phyloP scores from a whole-genome alignment of 192 early-diverging fungal species.

The Coemansia sp. region DNA sequence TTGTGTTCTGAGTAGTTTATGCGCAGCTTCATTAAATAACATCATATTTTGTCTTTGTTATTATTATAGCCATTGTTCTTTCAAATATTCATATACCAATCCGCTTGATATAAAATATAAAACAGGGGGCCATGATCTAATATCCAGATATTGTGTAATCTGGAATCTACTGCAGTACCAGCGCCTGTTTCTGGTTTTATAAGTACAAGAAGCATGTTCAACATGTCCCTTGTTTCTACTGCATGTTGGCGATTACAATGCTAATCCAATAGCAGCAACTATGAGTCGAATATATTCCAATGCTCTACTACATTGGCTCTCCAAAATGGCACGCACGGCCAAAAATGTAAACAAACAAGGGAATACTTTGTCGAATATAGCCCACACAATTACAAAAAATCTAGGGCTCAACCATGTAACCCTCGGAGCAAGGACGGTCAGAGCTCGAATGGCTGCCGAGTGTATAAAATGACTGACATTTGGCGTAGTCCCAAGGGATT shows the following conservation, averaged over 20 bases:
- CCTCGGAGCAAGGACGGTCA: neutral
- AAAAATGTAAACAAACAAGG: neutral
- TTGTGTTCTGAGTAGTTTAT: neutral
- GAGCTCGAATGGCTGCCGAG: neutral
- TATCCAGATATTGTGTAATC: neutral
- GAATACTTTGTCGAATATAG: neutral
- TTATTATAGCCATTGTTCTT: neutral
- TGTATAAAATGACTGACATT: neutral
- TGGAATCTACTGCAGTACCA: neutral
- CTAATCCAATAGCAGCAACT: neutral
- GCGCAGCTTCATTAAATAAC: slow-evolving; percentile 1
- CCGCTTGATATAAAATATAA: neutral
- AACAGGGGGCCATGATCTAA: neutral
- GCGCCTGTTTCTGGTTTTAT: neutral
- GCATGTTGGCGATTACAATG: neutral
- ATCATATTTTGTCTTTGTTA: neutral
- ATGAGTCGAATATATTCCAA: neutral
- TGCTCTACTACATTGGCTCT: neutral
- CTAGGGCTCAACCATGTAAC: too few relatives aligned
- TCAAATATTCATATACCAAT: neutral
- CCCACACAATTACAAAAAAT: neutral
- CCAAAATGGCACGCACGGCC: neutral
- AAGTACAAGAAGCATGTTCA: neutral
- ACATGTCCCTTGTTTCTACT: neutral
- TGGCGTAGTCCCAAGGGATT: neutral